Percentiles rank a stretch among this genome's conserved stretches.
These are phyloP conservation scores for Cladosporium sp. DNA, from an alignment of 2,329 filamentous ascomycete genomes.

Conservation along the genomic window DNA sequence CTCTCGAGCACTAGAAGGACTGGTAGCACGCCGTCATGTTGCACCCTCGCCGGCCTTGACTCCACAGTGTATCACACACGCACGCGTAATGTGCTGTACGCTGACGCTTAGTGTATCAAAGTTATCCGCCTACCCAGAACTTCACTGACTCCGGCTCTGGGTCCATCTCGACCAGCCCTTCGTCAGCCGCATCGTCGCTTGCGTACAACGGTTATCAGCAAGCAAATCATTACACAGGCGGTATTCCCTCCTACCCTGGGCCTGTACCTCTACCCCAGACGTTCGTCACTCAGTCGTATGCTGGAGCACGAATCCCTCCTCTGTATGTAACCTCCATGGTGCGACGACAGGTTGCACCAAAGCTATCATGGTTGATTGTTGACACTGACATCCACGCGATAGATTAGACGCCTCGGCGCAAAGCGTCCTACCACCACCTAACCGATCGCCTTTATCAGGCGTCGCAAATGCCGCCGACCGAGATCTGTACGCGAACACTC, in stretches of 20 bases:
- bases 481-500: constrained; percentile 28
- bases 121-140: constrained; percentile 52
- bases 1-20: not conserved
- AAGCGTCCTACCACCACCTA: constrained; percentile 32
- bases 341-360: constrained; percentile 22
- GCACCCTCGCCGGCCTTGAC: constrained; percentile 8
- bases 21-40: constrained; percentile 13
- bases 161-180: constrained; percentile 54
- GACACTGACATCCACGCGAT: constrained; percentile 31
- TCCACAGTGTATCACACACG: not conserved
- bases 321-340: constrained; percentile 44
- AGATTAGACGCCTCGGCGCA: constrained; percentile 32
- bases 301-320: constrained; percentile 42
- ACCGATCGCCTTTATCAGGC: constrained; percentile 32
- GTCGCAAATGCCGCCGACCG: constrained; percentile 31
- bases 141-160: constrained; percentile 59
- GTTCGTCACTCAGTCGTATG: constrained; percentile 42
- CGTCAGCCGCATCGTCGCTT: constrained; percentile 52
- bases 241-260: constrained; percentile 33
- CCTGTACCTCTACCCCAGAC: constrained; percentile 38
- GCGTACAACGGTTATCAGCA: constrained; percentile 40
- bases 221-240: constrained; percentile 39
- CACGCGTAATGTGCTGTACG: constrained; percentile 15
- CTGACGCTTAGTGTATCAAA: constrained; percentile 33
- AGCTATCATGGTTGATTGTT: constrained; percentile 17